phyloP scores from a whole-genome alignment of 331 rosid genomes.

The Rhamnella rubrinervis region DNA sequence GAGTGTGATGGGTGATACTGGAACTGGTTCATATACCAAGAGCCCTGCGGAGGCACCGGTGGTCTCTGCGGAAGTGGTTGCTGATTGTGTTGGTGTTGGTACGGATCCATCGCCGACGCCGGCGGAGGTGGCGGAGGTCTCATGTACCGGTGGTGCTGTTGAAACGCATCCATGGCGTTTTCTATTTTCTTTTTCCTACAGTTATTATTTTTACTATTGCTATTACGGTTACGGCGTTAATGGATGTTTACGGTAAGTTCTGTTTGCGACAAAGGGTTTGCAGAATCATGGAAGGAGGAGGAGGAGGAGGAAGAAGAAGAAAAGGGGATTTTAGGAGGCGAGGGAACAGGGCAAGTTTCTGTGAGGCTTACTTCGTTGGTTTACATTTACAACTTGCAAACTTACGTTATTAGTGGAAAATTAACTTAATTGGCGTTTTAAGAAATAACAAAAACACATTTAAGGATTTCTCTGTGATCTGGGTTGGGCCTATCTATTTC shows the following conservation, averaged over 20 bases:
- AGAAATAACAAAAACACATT: too few species aligned
- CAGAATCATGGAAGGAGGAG: too few species aligned
- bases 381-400: background rate
- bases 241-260: background rate
- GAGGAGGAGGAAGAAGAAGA: too few species aligned
- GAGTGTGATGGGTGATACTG: conserved; percentile 71
- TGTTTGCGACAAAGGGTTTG: background rate
- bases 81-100: conserved; percentile 53
- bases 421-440: too few species aligned
- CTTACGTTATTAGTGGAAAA: too few species aligned
- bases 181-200: background rate
- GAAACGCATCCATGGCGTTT: conserved; percentile 68
- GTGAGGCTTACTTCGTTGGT: background rate
- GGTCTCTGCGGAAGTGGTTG: conserved; percentile 42
- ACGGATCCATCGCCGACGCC: conserved; percentile 59
- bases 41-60: conserved; percentile 52
- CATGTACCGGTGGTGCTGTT: conserved; percentile 60
- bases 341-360: background rate
- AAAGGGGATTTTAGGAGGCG: background rate
- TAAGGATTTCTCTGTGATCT: too few species aligned
- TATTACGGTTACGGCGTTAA: too few species aligned
- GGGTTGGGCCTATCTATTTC: too few species aligned
- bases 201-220: too few species aligned
- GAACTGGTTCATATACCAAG: conserved; percentile 72
- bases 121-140: conserved; percentile 60